Conservation (phyloP, 1,284 basidiomycete species). For the Moesziomyces globuligerus region DNA sequence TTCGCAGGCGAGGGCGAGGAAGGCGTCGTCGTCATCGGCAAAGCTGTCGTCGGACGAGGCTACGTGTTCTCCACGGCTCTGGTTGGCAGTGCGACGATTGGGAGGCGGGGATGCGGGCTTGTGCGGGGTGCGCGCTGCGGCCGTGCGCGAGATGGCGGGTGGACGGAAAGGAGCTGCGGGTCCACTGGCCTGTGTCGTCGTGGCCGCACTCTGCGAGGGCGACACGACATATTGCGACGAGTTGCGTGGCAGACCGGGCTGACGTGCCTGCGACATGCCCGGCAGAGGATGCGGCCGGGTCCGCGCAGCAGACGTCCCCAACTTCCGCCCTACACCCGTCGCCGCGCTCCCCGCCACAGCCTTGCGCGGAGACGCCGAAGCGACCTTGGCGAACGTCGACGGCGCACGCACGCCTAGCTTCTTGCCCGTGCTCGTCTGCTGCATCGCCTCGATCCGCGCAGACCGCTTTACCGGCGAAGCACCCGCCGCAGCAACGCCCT, state of each 20-base stretch:
- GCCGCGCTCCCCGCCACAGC: not conserved
- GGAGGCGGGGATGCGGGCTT: not conserved
- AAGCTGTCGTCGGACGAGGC: slow-evolving; percentile 46
- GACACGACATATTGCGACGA: slow-evolving; percentile 21
- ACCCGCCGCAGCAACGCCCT: not conserved
- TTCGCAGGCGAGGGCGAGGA: slow-evolving; percentile 35
- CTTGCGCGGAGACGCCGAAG: slow-evolving; percentile 22
- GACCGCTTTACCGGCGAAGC: slow-evolving; percentile 37
- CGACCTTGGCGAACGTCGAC: slow-evolving; percentile 15
- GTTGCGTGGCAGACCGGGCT: slow-evolving; percentile 33
- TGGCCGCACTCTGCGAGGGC: not conserved
- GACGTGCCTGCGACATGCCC: slow-evolving; percentile 39
- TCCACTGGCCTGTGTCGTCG: not conserved
- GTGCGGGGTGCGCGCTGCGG: not conserved
- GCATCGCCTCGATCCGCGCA: slow-evolving; percentile 44
- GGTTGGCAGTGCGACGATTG: not conserved
- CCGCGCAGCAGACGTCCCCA: not conserved
- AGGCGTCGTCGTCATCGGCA: slow-evolving; percentile 39
- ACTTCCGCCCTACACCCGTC: not conserved
- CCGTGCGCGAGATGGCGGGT: slow-evolving; percentile 15
- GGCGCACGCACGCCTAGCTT: slow-evolving; percentile 38
- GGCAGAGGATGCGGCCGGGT: slow-evolving; percentile 16
- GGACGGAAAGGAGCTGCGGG: slow-evolving; percentile 42
- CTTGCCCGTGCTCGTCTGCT: slow-evolving; percentile 16
- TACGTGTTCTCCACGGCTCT: not conserved